Conservation (phyloP, 345 rosid genomes). For the Brassica juncea region DNA sequence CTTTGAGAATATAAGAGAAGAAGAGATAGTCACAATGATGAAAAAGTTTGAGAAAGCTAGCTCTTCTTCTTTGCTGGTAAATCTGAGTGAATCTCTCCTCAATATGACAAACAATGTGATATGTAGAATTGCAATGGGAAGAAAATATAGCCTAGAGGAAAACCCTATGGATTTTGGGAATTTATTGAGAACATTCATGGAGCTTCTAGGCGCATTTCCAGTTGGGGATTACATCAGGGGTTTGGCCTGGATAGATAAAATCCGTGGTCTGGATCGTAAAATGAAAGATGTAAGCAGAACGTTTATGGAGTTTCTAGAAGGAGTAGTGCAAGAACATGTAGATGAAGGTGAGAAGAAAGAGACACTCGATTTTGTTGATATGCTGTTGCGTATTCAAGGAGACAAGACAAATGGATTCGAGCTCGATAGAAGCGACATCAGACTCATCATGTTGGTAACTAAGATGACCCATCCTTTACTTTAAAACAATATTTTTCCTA, state of each 20-base stretch:
- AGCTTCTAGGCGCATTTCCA: conserved; percentile 33
- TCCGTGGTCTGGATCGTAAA: background rate
- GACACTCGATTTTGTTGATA: background rate
- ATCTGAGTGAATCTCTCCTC: conserved; percentile 45
- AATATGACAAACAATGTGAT: conserved; percentile 43
- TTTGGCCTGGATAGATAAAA: background rate
- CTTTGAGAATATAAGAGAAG: conserved; percentile 44
- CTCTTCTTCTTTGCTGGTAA: conserved; percentile 23
- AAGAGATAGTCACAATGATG: conserved; percentile 43
- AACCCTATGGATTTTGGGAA: conserved; percentile 37
- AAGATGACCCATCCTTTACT: background rate
- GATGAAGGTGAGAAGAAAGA: background rate
- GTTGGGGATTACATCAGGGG: background rate
- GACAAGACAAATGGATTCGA: background rate
- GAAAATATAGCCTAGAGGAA: conserved; percentile 46
- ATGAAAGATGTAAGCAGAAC: background rate
- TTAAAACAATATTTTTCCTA: background rate
- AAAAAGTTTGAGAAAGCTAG: conserved; percentile 34
- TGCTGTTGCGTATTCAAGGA: background rate
- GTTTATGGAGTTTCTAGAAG: background rate
- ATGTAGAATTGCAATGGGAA: conserved; percentile 55
- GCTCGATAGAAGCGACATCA: background rate
- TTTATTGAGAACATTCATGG: conserved; percentile 33
- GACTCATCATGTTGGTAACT: background rate
- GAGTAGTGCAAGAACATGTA: background rate